Base-by-base conservation (phyloP, 495 filamentous ascomycete genomes). In the Hyphodiscus hymeniophilus region DNA sequence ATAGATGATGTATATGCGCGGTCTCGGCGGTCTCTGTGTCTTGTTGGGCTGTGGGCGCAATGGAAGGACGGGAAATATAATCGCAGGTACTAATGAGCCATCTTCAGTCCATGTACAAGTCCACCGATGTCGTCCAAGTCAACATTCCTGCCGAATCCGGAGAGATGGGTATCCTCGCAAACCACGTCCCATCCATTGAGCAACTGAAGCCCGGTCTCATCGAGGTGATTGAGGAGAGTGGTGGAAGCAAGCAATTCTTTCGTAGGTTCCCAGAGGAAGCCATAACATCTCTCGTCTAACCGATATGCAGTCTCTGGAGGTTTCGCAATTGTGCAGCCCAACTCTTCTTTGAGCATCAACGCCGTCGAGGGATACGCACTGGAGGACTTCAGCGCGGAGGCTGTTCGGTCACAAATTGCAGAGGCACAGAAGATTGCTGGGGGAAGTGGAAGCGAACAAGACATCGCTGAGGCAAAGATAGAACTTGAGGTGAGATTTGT, bases 101-200 rank as follows among this genome's bases (percentile, higher is more conserved):
- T 57, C 58, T 58, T 46, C 63, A 77, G 71, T 70, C 69, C 55
- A 68, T 73, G 61, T 75, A 72, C 68, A 72, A 69, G 56, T 71
- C 70, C 52, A 70, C 96, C 79, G 71, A 73, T 55, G 75, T 76
- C 64, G 83, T 96, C 61, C 92, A 99, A 74, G 94, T 99, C 75
- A 99, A 99, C 80, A 79, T 99, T 60, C 83, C 94, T 65, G 91
- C 92, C 64, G 92, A 94, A 72, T 90, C 90, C 44, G 92, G 92
- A 61, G 94, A 96, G 60, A 99, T 99, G 92, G 92, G 92, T 83
- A 79, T 99, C 55, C 85, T 99, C 59, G 92, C 92, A 67, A 89
- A 91, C 75, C 92, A 99, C 80, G 94, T 99, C 56, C 91, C 92
- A 38, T 90, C 92, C 41, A 95, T 99, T 60, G 92, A 99, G 77